Base-by-base conservation (phyloP, 805 yeast genomes). In the Blastobotrys mokoenaii region DNA sequence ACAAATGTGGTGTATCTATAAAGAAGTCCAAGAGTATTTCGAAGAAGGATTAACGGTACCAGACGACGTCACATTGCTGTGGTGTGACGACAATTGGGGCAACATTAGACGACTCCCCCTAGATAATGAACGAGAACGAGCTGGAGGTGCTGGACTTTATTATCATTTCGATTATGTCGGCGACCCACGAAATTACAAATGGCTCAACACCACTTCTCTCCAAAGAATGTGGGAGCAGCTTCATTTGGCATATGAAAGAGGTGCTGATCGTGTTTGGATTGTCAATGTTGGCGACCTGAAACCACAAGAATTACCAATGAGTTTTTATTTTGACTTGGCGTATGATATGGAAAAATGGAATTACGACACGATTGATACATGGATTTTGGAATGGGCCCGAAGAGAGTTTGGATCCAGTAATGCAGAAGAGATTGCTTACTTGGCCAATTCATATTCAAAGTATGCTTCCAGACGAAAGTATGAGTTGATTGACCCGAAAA, bases 71-170 rank as follows among this genome's bases (percentile, higher is more conserved):
- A 59, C 53, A 18, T 50, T 59, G 32, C 52, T 59, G 29, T 59
- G 63, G 63, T 51, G 53, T 30, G 63, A 59, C 47, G 63, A 59
- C 44, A 59, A 59, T 35, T 59, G 57, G 57, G 63, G 63, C n/a
- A 59, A 59, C 40, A 52, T 57, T 20, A 46, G 63, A 46, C 48
- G 63, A 45, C 49, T 59, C 20, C 63, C 63, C 5, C 39, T 49
- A 9, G 55, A 43, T 15, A 44, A 52, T 32, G 63, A 59, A 44
- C 49, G 48, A 2, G 33, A 45, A 2, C 46, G 63, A 40, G 25
- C 51, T 11, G 63, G 63, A 14, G 63, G 62, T 16, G 62, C 63
- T 18, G 63, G 63, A 11, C 48, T 59, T 15, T 59, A 59, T 45
- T 59, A 57, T 33, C 62, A 59, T 39, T 59, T 59, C 40, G 63